Evolutionary conservation across 306 rosid species (phyloP), one percentile per base, ranked within the genome.

Genomic region (Prunus kanzakura): DNA sequence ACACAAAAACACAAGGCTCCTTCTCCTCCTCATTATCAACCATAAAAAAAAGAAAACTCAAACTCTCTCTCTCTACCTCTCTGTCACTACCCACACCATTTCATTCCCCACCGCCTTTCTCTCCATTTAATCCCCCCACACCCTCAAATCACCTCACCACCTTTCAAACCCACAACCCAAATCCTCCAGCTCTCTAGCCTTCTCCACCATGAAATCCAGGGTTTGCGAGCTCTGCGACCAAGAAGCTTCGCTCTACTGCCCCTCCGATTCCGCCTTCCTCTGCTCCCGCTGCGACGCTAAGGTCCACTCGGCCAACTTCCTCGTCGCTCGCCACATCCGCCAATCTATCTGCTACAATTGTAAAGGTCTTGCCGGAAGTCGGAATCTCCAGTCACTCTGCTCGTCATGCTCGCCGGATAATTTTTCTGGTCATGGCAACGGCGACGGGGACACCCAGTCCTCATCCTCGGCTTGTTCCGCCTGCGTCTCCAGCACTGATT

Each of bases 281-380:
- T 84, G 87, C 85, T 27, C 25, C 27, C 43, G 4, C 41, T 81
- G 87, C 78, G 87, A 84, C 58, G 65, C 72, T 23, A 35, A 20
- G 16, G 85, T 84, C 46, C 87, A 84, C 56, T 29, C 22, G 20
- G 87, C 85, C n/a, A 84, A 84, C 74, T 84, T 84, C 62, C 78
- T 84, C 46, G 87, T 84, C 9, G 84, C 85, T 20, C 85, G 82
- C 47, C 87, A 84, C 55, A 8, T 84, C 64, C 87, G 87, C 29
- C 80, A 73, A 3, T 38, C 69, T 32, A 66, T 84, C 68, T 84
- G 85, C 78, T 69, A 75, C 49, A 11, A 49, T 1, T 84, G 84
- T 71, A 25, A 55, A 0, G 19, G 6, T 23, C 63, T 73, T 29
- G n/a, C 78, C 15, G 87, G 23, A 0, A 8, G 25, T 22, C 45